Conservation (phyloP, 495 filamentous ascomycete genomes). For the Xylaria bambusicola region DNA sequence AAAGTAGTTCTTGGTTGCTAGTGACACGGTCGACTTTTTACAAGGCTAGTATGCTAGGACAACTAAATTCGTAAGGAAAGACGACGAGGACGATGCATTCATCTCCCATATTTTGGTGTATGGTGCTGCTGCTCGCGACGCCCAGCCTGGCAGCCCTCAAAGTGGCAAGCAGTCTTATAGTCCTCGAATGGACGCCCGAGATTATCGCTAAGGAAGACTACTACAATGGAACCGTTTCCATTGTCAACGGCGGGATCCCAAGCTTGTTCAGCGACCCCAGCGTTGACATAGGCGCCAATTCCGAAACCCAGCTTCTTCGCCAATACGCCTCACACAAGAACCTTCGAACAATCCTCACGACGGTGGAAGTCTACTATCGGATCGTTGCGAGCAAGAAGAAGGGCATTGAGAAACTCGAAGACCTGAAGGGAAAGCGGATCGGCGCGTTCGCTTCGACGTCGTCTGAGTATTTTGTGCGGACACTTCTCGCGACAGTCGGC, state of each 20-base stretch:
- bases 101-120: not conserved
- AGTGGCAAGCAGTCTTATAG: slow-evolving; percentile 2
- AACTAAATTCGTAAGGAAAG: not conserved
- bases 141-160: not conserved
- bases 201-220: slow-evolving; percentile 16
- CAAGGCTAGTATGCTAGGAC: not conserved
- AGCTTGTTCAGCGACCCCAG: slow-evolving; percentile 32
- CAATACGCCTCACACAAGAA: slow-evolving; percentile 41
- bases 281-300: slow-evolving; percentile 40
- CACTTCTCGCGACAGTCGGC: slow-evolving; percentile 36
- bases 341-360: slow-evolving; percentile 43
- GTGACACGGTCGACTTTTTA: not conserved
- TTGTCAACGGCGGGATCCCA: slow-evolving; percentile 36
- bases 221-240: slow-evolving; percentile 24
- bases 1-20: not conserved
- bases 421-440: slow-evolving; percentile 47
- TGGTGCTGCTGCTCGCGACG: not conserved
- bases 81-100: not conserved
- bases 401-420: slow-evolving; percentile 34
- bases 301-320: slow-evolving; percentile 48
- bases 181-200: slow-evolving; percentile 38
- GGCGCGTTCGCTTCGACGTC: slow-evolving; percentile 42
- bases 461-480: slow-evolving; percentile 43
- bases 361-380: slow-evolving; percentile 45
- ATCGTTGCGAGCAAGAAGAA: slow-evolving; percentile 44